A percentile compares a stretch with the other conserved stretches of the same genome.
These are phyloP conservation scores for Datisca glomerata DNA, from an alignment of 306 rosid genomes.

Conservation along the genomic window DNA sequence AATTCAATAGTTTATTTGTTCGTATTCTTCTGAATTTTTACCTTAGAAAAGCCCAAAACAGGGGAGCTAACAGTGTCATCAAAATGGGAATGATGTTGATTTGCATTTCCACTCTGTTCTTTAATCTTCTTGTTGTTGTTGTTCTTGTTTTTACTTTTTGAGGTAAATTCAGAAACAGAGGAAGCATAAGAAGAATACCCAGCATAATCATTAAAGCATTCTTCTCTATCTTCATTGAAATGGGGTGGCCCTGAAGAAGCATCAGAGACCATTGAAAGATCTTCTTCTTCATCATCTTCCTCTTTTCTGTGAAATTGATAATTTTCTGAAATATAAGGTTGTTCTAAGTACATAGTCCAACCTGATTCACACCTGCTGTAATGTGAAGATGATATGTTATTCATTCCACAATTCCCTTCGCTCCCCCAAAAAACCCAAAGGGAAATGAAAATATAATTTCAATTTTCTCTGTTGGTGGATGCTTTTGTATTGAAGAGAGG, in stretches of 20 bases:
- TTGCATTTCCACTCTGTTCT: slow-evolving; percentile 32
- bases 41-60: slow-evolving; percentile 26
- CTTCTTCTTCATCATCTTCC: slow-evolving; percentile 30
- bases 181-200: slow-evolving; percentile 15
- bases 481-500: slow-evolving; percentile 9
- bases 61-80: slow-evolving; percentile 91
- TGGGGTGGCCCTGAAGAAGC: slow-evolving; percentile 93
- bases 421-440: too few relatives aligned
- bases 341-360: slow-evolving; percentile 79
- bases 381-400: slow-evolving; percentile 32
- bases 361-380: slow-evolving; percentile 76
- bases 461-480: neutral
- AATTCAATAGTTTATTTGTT: too few relatives aligned
- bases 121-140: slow-evolving; percentile 24
- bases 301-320: slow-evolving; percentile 12
- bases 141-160: slow-evolving; percentile 19
- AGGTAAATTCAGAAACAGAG: slow-evolving; percentile 15
- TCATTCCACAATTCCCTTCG: too few relatives aligned
- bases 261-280: slow-evolving; percentile 81
- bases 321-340: slow-evolving; percentile 43
- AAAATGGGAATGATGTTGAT: slow-evolving; percentile 33
- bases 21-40: slow-evolving; percentile 16
- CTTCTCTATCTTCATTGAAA: slow-evolving; percentile 27
- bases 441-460: neutral
- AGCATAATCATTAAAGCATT: slow-evolving; percentile 25